Percentiles rank a stretch among this genome's conserved stretches.
These are phyloP conservation scores for Clathrospora elynae DNA, from an alignment of 2,329 filamentous ascomycete species.

Conservation along the genomic window DNA sequence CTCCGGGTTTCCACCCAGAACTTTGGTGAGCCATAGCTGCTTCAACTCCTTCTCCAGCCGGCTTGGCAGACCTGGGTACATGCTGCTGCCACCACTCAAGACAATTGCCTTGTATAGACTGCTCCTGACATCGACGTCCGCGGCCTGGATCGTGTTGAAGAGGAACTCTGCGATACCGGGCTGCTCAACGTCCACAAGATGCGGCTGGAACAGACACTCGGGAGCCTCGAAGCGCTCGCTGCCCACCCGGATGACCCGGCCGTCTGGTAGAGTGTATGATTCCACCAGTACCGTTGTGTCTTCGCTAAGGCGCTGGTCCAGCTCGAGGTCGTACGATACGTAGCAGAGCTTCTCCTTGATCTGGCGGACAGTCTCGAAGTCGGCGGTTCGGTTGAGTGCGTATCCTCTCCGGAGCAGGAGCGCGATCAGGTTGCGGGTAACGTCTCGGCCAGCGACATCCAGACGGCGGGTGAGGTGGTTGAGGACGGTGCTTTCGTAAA, in stretches of 20 bases:
- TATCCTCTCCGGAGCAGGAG: conserved; percentile 92
- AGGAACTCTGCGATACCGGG: conserved; percentile 95
- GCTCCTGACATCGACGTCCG: conserved; percentile 91
- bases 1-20: conserved; percentile 89
- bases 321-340: conserved; percentile 94
- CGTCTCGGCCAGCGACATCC: conserved; percentile 94
- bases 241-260: conserved; percentile 92
- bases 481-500: conserved; percentile 96
- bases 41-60: conserved; percentile 98
- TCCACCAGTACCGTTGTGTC: conserved; percentile 97
- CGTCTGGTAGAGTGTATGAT: conserved; percentile 95
- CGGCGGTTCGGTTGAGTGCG: conserved; percentile 94
- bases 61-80: conserved; percentile 96
- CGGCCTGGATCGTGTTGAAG: conserved; percentile 97
- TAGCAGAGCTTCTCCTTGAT: conserved; percentile 99
- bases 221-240: conserved; percentile 98
- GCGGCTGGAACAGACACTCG: conserved; percentile 97
- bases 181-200: conserved; percentile 96
- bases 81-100: conserved; percentile 93
- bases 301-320: conserved; percentile 94
- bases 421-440: conserved; percentile 97
- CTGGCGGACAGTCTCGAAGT: conserved; percentile 96
- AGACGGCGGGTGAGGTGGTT: conserved; percentile 94
- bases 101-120: conserved; percentile 98
- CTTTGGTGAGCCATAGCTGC: conserved; percentile 94